Base-by-base conservation (phyloP, 2,329 filamentous ascomycete genomes). In the Trichoderma lentiforme region DNA sequence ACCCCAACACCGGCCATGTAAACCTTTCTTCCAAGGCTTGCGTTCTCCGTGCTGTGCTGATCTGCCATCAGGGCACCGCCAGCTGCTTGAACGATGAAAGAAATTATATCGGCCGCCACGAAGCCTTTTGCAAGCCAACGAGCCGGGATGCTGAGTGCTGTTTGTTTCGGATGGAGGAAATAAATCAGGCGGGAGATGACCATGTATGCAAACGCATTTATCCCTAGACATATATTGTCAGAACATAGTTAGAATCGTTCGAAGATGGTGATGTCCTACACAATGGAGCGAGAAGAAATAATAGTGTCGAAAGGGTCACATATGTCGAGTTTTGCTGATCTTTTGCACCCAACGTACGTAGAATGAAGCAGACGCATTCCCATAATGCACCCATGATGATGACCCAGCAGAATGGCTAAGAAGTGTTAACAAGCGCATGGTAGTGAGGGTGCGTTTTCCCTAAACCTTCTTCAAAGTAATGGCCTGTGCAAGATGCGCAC, bases 181-280 rank as follows among this genome's bases (percentile, higher is more conserved):
- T 81, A 80, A 6, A 84, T 76, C 73, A 83, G 78, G 36, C 82
- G 79, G 1, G 83, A 81, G 51, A 84, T 79, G 3, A 80, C 81
- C 83, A 85, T 85, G 77, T 84, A 85, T 4, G 78, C 80, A 62
- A 84, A 84, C 7, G 81, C 82, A 69, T 84, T 84, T 74, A 84
- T 81, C 83, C 80, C 82, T 81, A 2, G 51, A 43, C 14, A 14
- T 11, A 47, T 8, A 56, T 6, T 39, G 6, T 39, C 15, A 39
- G 74, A 77, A 71, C 58, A 18, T 7, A 36, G 14, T 14, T 15
- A 26, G 5, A 62, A 21, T 6, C 9, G 32, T 18, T 62, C 12
- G 0, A 39, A 62, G 14, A 62, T 39, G 12, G 32, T 8, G 32
- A 24, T 12, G 1, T 24, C 58, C 18, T 70, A 81, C 83, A 84